These are phyloP conservation scores for Melanopsichium pennsylvanicum DNA, from an alignment of 1,284 basidiomycete genomes.

Conservation along the genomic window DNA sequence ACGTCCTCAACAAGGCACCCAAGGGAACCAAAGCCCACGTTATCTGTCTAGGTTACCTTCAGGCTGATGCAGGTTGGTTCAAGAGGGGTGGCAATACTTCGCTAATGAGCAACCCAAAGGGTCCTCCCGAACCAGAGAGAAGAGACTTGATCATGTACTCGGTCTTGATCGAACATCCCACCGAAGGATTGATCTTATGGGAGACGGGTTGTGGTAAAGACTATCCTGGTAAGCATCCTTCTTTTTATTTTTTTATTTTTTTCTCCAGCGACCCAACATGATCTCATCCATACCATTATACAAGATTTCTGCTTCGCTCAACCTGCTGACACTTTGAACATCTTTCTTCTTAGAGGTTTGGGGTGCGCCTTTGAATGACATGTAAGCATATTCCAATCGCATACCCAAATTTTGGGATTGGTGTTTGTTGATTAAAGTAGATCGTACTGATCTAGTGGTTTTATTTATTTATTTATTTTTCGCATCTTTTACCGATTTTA, in stretches of 20 bases:
- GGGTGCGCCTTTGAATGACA: constrained; percentile 44
- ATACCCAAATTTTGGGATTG: too few species aligned
- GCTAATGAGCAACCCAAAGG: constrained; percentile 39
- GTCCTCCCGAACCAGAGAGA: constrained; percentile 36
- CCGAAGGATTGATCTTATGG: constrained; percentile 61
- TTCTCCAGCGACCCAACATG: too few species aligned
- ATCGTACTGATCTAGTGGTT: too few species aligned
- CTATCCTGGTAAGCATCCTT: constrained; percentile 23
- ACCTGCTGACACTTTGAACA: background rate
- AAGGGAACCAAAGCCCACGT: constrained; percentile 59
- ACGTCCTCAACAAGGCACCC: constrained; percentile 50
- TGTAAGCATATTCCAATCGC: too few species aligned
- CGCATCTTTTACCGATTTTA: too few species aligned
- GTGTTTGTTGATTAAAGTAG: too few species aligned
- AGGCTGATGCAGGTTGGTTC: constrained; percentile 60
- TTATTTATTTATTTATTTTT: too few species aligned
- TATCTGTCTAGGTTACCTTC: constrained; percentile 58
- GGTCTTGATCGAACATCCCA: constrained; percentile 61
- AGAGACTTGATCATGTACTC: constrained; percentile 53
- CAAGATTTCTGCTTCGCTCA: background rate
- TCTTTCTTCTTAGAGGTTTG: constrained; percentile 18
- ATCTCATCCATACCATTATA: too few species aligned
- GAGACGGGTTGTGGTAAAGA: constrained; percentile 61
- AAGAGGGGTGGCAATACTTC: constrained; percentile 58
- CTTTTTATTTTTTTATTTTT: background rate